phyloP scores from a whole-genome alignment of 75 land plant species.

The Adiantum capillusveneris region DNA sequence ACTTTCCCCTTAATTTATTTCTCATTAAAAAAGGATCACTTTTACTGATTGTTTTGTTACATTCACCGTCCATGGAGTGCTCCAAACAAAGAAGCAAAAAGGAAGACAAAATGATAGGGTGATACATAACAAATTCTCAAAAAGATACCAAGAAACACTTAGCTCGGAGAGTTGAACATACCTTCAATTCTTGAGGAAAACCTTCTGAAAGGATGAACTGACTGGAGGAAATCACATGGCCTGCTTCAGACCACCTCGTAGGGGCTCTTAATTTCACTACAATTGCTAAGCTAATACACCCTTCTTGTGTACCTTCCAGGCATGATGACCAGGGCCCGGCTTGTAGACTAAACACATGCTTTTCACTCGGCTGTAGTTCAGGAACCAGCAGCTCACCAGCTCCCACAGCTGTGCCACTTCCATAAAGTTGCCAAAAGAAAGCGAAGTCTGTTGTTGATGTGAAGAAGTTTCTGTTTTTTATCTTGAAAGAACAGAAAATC shows the following conservation, averaged over 20 bases:
- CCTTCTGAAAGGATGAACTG: slow-evolving; percentile 59
- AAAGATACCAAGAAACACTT: too few species aligned
- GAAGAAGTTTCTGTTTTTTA: slow-evolving; percentile 68
- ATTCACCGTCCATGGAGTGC: too few species aligned
- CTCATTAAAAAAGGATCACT: too few species aligned
- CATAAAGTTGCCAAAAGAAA: slow-evolving; percentile 57
- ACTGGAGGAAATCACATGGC: slow-evolving; percentile 64
- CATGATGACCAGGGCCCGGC: slow-evolving; percentile 65
- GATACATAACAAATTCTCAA: too few species aligned
- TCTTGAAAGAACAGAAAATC: slow-evolving; percentile 23
- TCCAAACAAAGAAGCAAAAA: too few species aligned
- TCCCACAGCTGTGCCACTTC: slow-evolving; percentile 61
- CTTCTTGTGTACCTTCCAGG: slow-evolving; percentile 28
- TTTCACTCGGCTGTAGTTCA: slow-evolving; percentile 49
- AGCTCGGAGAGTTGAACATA: too few species aligned
- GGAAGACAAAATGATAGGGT: too few species aligned
- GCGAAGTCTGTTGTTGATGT: slow-evolving; percentile 45
- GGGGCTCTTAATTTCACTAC: slow-evolving; percentile 43
- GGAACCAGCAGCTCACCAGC: slow-evolving; percentile 57
- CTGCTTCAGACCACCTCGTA: slow-evolving; percentile 76
- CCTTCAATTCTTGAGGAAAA: neutral
- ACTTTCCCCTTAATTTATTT: too few species aligned
- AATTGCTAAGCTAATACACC: slow-evolving; percentile 55
- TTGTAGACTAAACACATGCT: slow-evolving; percentile 27
- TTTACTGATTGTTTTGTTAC: too few species aligned